Conservation (phyloP, 2,329 filamentous ascomycete species). For the Colletotrichum noveboracense region DNA sequence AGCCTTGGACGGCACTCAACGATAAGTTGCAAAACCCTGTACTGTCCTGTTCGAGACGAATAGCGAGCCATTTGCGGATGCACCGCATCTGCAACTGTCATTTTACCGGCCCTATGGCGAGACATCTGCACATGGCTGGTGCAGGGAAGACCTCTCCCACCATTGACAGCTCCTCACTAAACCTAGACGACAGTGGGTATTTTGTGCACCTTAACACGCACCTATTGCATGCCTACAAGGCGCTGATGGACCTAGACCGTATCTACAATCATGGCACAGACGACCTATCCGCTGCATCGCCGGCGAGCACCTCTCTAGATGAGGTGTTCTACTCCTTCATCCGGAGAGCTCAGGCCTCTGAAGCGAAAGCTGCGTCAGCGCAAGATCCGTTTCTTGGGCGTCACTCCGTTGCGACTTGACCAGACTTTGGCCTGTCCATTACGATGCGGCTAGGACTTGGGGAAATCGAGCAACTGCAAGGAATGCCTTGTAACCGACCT, state of each 20-base stretch:
- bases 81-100: conserved; percentile 17
- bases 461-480: neutral
- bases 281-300: neutral
- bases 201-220: neutral
- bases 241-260: neutral
- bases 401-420: neutral
- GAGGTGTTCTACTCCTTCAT: neutral
- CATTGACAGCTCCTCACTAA: conserved; percentile 18
- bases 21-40: neutral
- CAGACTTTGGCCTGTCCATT: neutral
- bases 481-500: neutral
- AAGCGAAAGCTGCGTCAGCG: neutral
- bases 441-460: neutral
- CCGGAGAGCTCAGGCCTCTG: neutral
- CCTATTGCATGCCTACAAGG: neutral
- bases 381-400: neutral
- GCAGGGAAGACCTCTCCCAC: conserved; percentile 27
- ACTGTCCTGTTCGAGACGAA: neutral
- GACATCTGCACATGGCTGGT: conserved; percentile 35
- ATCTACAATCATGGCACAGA: neutral
- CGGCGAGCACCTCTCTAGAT: neutral
- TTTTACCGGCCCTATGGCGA: conserved; percentile 36
- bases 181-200: conserved; percentile 9
- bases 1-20: neutral
- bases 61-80: neutral